phyloP scores from a whole-genome alignment of 129 eudicot genomes.

The Flaveria ramosissima region DNA sequence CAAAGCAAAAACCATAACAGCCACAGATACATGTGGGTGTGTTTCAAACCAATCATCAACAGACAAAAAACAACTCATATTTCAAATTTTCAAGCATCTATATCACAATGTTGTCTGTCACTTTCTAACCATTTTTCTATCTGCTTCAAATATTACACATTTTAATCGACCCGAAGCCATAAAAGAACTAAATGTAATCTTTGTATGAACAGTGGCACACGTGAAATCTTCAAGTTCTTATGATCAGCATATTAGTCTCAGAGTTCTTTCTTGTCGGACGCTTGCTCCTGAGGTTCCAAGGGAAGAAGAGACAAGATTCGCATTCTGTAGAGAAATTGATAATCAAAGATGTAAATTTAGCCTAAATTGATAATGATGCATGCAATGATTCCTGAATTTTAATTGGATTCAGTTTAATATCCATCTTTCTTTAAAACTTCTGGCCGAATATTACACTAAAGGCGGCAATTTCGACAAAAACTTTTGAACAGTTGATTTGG shows the following conservation, averaged over 20 bases:
- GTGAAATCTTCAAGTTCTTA: not conserved
- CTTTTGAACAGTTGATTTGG: not conserved
- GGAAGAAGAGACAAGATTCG: constrained; percentile 64
- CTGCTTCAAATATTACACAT: constrained; percentile 1
- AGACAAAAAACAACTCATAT: constrained; percentile 8
- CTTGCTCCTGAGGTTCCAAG: constrained; percentile 38
- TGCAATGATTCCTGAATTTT: not conserved
- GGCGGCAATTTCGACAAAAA: not conserved
- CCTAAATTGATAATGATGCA: constrained; percentile 12
- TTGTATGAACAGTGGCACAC: constrained; percentile 16
- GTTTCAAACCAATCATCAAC: not conserved
- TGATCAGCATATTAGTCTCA: constrained; percentile 30
- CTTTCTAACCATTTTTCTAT: constrained; percentile 15
- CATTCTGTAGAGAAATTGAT: constrained; percentile 50
- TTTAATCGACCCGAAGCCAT: not conserved
- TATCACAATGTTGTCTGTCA: constrained; percentile 15
- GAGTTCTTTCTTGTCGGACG: constrained; percentile 45
- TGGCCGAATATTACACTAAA: not conserved
- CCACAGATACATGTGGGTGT: not conserved
- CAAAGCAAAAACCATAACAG: not conserved
- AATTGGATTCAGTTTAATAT: not conserved
- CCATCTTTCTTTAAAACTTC: not conserved
- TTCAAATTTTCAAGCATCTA: constrained; percentile 14
- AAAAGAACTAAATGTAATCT: constrained; percentile 17
- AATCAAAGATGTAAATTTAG: not conserved